Evolutionary conservation across 345 rosid genomes (phyloP), one percentile per base, ranked within the genome.

Genomic region (Mangifera indica): DNA sequence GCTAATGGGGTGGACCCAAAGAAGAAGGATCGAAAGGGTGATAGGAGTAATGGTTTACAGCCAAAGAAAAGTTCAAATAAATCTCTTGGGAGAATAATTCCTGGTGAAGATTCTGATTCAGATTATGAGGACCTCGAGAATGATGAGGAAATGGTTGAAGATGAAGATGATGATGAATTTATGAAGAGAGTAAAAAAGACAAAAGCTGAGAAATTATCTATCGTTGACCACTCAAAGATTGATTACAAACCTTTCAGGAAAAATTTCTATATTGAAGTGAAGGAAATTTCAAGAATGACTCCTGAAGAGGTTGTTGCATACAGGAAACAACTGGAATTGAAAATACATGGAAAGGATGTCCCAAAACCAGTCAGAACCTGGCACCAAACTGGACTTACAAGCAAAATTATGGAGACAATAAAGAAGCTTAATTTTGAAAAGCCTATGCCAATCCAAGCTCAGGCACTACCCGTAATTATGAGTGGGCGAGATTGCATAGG

Each of bases 171-270:
- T 78, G 92, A 90, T 22, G 98, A 95, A 84, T 95, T 95, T 77
- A 95, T 95, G 83, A 95, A 95, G 86, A 87, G 99, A 81, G 99
- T 95, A 71, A 95, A 95, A 89, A 95, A 95, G 87, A 92, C 98
- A 40, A 95, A 95, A 85, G 97, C 79, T 66, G 99, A 95, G 77
- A 94, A 92, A 75, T 77, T 94, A 48, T 81, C 99, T 60, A 78
- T 90, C 69, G 99, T 94, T 26, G 99, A 94, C 69, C 99, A 94
- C 78, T 82, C 98, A 48, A 94, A 94, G 84, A 89, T 92, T 73
- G 92, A 92, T 67, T 95, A 95, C 74, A 65, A 75, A 69, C 87
- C 90, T 22, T 92, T 95, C 71, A 86, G 97, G 70, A 92, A 95
- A 67, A 84, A 89, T 72, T 95, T 95, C 80, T 92, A 88, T 69